Percentiles rank a stretch among this genome's conserved stretches.
Conservation (phyloP, 2,329 filamentous ascomycete genomes). For the Trichoderma sp. region DNA sequence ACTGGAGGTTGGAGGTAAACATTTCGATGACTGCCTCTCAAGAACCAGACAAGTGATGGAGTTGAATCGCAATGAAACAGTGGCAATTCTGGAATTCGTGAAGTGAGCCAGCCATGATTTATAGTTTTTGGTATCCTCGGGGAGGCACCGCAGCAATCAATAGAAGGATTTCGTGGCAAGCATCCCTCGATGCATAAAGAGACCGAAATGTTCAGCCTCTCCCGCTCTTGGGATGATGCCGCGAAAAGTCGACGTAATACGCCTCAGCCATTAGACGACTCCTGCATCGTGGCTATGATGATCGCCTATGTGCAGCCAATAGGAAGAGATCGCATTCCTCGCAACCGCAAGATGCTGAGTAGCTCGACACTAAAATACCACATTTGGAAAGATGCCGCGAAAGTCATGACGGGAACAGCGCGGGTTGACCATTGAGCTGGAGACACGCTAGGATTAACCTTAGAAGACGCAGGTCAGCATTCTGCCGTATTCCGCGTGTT, state of each 20-base stretch:
- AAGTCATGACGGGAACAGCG: background rate
- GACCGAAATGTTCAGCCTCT: background rate
- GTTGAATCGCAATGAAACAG: background rate
- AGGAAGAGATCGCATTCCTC: conserved; percentile 10
- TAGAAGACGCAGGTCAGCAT: background rate
- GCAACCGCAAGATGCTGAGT: background rate
- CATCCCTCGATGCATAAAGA: background rate
- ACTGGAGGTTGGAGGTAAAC: background rate
- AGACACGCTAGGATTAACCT: background rate
- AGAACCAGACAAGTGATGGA: background rate
- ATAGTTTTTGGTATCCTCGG: background rate
- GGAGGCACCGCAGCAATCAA: background rate
- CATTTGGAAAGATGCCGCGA: conserved; percentile 12
- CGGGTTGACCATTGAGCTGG: background rate
- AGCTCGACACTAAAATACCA: background rate
- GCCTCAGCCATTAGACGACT: background rate
- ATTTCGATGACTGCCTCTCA: background rate
- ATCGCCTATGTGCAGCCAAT: background rate
- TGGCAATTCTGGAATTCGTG: background rate
- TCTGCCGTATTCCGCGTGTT: background rate
- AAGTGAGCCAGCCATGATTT: background rate
- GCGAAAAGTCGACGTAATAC: background rate
- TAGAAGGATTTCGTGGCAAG: background rate
- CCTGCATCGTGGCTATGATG: background rate
- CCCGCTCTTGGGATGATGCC: background rate